Conservation (phyloP, 371 early-diverging fungal species). For the Capillidium rhysosporum region DNA sequence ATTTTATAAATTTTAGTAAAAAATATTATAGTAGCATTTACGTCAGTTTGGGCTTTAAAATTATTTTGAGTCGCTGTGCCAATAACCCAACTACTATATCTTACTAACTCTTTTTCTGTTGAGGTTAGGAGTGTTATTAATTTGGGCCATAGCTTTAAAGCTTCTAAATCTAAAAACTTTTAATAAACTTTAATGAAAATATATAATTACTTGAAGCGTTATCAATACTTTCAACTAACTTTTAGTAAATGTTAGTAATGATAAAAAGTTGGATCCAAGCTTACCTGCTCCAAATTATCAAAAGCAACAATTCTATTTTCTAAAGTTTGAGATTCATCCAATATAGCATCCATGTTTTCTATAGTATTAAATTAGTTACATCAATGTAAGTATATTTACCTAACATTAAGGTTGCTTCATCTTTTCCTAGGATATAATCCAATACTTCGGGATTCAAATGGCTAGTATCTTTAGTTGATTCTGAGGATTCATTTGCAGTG, state of each 20-base stretch:
- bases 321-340: slow-evolving; percentile 26
- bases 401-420: slow-evolving; percentile 69
- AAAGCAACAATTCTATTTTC: slow-evolving; percentile 59
- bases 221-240: slow-evolving; percentile 83
- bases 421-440: slow-evolving; percentile 80
- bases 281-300: slow-evolving; percentile 80
- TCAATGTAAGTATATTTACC: slow-evolving; percentile 16
- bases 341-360: slow-evolving; percentile 47
- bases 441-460: slow-evolving; percentile 54
- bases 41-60: slow-evolving; percentile 55
- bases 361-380: not conserved
- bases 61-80: slow-evolving; percentile 92
- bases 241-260: not conserved
- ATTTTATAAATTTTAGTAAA: not conserved
- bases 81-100: slow-evolving; percentile 69
- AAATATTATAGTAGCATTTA: not conserved
- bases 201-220: slow-evolving; percentile 56
- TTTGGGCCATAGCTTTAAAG: slow-evolving; percentile 74
- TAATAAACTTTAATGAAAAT: not conserved
- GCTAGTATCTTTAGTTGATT: not conserved
- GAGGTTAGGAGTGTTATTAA: slow-evolving; percentile 34
- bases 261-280: not conserved
- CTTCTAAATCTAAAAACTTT: slow-evolving; percentile 38
- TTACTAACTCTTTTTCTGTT: slow-evolving; percentile 33
- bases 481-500: not conserved